A percentile compares a stretch with the other conserved stretches of the same genome.
Evolutionary conservation across 331 rosid species (phyloP).

Genomic region (Malus hybrid): DNA sequence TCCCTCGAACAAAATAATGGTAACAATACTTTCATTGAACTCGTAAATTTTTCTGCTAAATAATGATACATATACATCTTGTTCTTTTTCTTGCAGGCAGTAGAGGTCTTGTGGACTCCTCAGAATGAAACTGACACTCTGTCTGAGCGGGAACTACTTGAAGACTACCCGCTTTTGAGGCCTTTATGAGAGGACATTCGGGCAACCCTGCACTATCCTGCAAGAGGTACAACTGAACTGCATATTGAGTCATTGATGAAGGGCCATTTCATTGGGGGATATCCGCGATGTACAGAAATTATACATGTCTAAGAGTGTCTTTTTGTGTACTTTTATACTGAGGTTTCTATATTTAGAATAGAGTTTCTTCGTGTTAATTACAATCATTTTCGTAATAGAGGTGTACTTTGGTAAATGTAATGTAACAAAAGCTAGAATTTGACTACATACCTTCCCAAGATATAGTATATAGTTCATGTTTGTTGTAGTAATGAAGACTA

Average conservation of each 20-base stretch:
- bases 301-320: not conserved
- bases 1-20: conserved; percentile 74
- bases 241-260: not conserved
- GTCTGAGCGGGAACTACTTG: conserved; percentile 89
- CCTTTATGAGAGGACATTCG: conserved; percentile 42
- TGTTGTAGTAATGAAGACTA: too few species aligned
- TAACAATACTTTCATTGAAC: conserved; percentile 20
- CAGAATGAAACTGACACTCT: conserved; percentile 91
- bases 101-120: conserved; percentile 98
- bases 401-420: too few species aligned
- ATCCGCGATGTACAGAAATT: conserved; percentile 20
- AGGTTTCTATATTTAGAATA: not conserved
- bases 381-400: not conserved
- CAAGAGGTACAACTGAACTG: conserved; percentile 11
- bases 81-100: conserved; percentile 54
- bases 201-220: conserved; percentile 7
- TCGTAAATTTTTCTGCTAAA: not conserved
- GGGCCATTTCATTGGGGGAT: conserved; percentile 7
- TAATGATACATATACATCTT: not conserved
- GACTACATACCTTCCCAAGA: too few species aligned
- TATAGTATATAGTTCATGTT: too few species aligned
- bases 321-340: not conserved
- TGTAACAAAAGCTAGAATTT: too few species aligned
- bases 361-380: not conserved
- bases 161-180: conserved; percentile 95